A percentile compares a stretch with the other conserved stretches of the same genome.
These are phyloP conservation scores for Pestalotiopsis sp. DNA, from an alignment of 2,329 filamentous ascomycete genomes.

Conservation along the genomic window DNA sequence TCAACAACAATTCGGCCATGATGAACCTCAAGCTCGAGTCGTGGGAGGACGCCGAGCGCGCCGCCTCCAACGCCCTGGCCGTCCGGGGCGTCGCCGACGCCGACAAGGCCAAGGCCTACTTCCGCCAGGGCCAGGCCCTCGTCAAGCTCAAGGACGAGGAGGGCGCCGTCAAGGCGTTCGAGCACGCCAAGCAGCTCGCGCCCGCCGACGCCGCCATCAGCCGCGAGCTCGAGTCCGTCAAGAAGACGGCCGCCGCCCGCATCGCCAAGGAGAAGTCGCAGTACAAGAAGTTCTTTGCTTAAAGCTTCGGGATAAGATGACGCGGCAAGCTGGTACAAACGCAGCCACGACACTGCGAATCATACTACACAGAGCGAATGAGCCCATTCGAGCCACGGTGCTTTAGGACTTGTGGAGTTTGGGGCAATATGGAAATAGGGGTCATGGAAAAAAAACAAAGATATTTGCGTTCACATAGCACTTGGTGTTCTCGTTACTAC, in stretches of 20 bases:
- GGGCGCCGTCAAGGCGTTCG: constrained; percentile 71
- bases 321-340: too few species aligned
- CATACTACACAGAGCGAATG: too few species aligned
- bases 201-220: constrained; percentile 75
- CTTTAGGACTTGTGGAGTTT: background rate
- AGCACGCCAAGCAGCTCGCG: constrained; percentile 72
- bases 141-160: constrained; percentile 84
- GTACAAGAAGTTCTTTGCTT: constrained; percentile 87
- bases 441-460: background rate
- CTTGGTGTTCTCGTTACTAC: background rate
- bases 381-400: too few species aligned
- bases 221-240: constrained; percentile 76
- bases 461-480: background rate
- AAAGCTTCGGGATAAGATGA: constrained; percentile 16
- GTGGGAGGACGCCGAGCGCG: constrained; percentile 70
- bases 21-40: constrained; percentile 78
- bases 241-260: constrained; percentile 72
- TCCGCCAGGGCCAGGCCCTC: constrained; percentile 77
- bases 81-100: constrained; percentile 66
- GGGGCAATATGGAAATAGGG: background rate
- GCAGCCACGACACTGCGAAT: too few species aligned
- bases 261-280: constrained; percentile 88
- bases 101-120: constrained; percentile 88
- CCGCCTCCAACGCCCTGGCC: constrained; percentile 73
- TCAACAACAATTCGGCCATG: constrained; percentile 88